Evolutionary conservation across 306 rosid species (phyloP).

Genomic region (Dicorynia guianensis): DNA sequence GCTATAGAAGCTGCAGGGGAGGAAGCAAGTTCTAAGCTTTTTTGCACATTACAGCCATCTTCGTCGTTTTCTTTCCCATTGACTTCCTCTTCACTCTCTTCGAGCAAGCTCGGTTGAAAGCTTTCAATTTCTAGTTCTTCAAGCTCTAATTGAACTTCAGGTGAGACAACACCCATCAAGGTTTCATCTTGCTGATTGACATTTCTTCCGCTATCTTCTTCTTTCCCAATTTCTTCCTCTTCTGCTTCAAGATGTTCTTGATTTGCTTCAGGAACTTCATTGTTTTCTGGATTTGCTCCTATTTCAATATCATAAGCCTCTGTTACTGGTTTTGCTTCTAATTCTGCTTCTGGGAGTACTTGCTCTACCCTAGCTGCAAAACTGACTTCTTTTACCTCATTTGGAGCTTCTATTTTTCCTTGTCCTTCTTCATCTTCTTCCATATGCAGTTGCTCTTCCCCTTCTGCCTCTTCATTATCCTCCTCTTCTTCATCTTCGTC

Average conservation of each 20-base stretch:
- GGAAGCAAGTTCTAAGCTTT: conserved; percentile 37
- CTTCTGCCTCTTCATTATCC: conserved; percentile 11
- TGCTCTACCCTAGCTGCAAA: conserved; percentile 19
- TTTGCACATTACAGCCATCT: conserved; percentile 6
- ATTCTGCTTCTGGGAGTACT: conserved; percentile 27
- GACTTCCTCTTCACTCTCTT: conserved; percentile 28
- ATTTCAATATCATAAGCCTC: conserved; percentile 29
- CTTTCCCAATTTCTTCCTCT: neutral
- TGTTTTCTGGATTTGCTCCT: conserved; percentile 27
- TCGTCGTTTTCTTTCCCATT: conserved; percentile 20
- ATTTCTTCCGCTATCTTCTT: conserved; percentile 10
- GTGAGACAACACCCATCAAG: conserved; percentile 21
- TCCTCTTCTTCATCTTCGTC: conserved; percentile 31
- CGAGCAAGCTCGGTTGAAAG: neutral
- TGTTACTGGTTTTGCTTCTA: neutral
- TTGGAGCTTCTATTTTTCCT: conserved; percentile 29
- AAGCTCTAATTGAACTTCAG: conserved; percentile 43
- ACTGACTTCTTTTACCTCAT: neutral
- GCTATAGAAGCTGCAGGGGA: conserved; percentile 24
- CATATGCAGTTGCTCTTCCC: neutral
- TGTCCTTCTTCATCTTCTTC: conserved; percentile 40
- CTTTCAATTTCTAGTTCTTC: conserved; percentile 47
- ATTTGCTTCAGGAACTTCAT: conserved; percentile 15
- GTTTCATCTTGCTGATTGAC: conserved; percentile 31
- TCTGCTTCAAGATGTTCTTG: neutral